These are phyloP conservation scores for Xylariaceae sp. DNA, from an alignment of 2,329 filamentous ascomycete species.

Conservation along the genomic window DNA sequence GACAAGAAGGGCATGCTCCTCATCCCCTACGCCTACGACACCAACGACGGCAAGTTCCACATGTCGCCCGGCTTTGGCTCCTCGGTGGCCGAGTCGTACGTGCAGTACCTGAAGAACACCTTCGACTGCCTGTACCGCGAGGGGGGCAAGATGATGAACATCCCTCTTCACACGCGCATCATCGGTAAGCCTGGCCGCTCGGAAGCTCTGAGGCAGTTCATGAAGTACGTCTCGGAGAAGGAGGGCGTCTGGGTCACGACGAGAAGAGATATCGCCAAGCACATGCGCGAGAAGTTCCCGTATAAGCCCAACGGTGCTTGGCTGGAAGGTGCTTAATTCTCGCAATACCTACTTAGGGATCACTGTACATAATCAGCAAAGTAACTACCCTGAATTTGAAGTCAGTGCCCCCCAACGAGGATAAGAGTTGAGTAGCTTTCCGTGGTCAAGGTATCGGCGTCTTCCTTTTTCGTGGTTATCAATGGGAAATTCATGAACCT, in stretches of 20 bases:
- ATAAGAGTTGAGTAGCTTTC: too few relatives aligned
- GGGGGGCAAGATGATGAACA: slow-evolving; percentile 39
- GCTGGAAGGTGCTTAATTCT: not conserved
- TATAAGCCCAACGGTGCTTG: slow-evolving; percentile 26
- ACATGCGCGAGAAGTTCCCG: slow-evolving; percentile 34
- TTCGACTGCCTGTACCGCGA: slow-evolving; percentile 37
- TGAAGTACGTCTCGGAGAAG: slow-evolving; percentile 33
- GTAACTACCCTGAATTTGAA: too few relatives aligned
- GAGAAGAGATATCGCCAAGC: slow-evolving; percentile 36
- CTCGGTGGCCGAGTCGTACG: slow-evolving; percentile 32
- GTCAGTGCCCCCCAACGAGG: too few relatives aligned
- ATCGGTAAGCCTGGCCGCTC: slow-evolving; percentile 35
- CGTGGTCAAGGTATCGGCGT: too few relatives aligned
- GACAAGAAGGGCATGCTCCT: slow-evolving; percentile 34
- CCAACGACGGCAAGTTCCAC: slow-evolving; percentile 30
- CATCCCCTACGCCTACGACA: slow-evolving; percentile 33
- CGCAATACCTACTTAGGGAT: too few relatives aligned
- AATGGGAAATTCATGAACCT: too few relatives aligned
- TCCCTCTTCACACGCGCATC: slow-evolving; percentile 35
- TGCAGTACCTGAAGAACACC: slow-evolving; percentile 36
- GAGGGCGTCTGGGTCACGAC: slow-evolving; percentile 35
- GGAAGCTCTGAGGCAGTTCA: slow-evolving; percentile 35
- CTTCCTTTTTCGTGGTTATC: too few relatives aligned
- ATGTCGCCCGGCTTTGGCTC: slow-evolving; percentile 38
- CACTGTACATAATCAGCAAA: too few relatives aligned